Conservation (phyloP, 441 rosid species). For the Jatropha podagrica region DNA sequence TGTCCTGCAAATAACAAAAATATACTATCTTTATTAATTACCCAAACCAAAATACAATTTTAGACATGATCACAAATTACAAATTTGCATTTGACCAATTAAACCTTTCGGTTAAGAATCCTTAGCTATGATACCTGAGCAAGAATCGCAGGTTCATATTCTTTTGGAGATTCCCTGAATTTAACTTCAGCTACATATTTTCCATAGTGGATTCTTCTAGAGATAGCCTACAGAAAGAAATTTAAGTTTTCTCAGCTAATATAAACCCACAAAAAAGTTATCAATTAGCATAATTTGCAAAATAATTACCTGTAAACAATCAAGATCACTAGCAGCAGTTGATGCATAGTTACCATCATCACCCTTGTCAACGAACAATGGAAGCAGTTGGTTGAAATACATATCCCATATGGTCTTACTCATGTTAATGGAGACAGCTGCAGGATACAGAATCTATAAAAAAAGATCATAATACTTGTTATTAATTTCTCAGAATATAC, state of each 20-base stretch:
- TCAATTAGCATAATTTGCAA: background rate
- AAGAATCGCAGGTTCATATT: constrained; percentile 69
- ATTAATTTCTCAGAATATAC: too few relatives aligned
- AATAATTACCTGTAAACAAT: constrained; percentile 63
- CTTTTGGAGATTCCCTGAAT: constrained; percentile 60
- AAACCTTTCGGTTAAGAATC: too few relatives aligned
- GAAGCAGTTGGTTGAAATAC: constrained; percentile 66
- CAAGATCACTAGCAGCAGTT: constrained; percentile 65
- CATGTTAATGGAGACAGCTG: constrained; percentile 56
- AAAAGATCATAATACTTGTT: too few relatives aligned
- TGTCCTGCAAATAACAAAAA: constrained; percentile 45
- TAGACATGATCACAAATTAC: too few relatives aligned
- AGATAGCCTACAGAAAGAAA: constrained; percentile 54
- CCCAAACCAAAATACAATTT: background rate
- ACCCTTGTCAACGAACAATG: constrained; percentile 58
- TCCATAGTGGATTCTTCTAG: constrained; percentile 87
- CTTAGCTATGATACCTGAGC: constrained; percentile 48
- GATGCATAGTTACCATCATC: constrained; percentile 79
- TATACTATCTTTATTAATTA: background rate
- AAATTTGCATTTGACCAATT: background rate
- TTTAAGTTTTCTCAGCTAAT: background rate
- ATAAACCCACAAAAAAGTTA: background rate
- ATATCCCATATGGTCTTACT: constrained; percentile 65
- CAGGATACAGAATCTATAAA: constrained; percentile 58
- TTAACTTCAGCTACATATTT: constrained; percentile 91